These are phyloP conservation scores for Cercospora brassicicola DNA, from an alignment of 2,329 filamentous ascomycete genomes.

Conservation along the genomic window DNA sequence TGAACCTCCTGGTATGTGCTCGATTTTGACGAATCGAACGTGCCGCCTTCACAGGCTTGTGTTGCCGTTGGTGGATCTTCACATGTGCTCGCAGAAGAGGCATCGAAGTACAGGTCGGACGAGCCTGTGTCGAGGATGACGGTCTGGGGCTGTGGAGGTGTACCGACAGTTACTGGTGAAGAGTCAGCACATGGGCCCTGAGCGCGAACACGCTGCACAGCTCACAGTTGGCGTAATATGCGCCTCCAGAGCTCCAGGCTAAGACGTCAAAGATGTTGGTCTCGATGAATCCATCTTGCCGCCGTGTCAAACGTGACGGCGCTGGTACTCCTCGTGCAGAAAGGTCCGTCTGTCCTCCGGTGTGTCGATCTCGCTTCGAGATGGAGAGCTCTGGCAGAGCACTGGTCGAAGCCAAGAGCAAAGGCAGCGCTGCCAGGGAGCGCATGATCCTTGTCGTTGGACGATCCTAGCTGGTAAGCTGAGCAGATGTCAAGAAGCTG, in stretches of 20 bases:
- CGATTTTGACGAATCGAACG: constrained; percentile 32
- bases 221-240: constrained; percentile 39
- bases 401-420: constrained; percentile 22
- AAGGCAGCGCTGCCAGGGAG: constrained; percentile 14
- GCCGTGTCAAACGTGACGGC: constrained; percentile 11
- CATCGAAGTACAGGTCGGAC: constrained; percentile 38
- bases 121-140: constrained; percentile 41
- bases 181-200: not conserved
- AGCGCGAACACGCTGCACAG: not conserved
- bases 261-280: constrained; percentile 37
- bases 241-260: constrained; percentile 36
- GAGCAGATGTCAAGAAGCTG: not conserved
- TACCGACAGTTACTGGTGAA: constrained; percentile 35
- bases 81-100: constrained; percentile 31
- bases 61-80: constrained; percentile 11
- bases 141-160: constrained; percentile 36
- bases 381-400: constrained; percentile 32
- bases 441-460: constrained; percentile 14
- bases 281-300: constrained; percentile 26
- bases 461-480: not conserved
- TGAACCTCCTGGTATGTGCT: constrained; percentile 32
- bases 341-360: constrained; percentile 21
- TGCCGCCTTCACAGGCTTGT: constrained; percentile 35
- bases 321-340: constrained; percentile 18
- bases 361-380: constrained; percentile 32